Evolutionary conservation across 192 early-diverging fungal species (phyloP).

Genomic region (Coemansia sp.): DNA sequence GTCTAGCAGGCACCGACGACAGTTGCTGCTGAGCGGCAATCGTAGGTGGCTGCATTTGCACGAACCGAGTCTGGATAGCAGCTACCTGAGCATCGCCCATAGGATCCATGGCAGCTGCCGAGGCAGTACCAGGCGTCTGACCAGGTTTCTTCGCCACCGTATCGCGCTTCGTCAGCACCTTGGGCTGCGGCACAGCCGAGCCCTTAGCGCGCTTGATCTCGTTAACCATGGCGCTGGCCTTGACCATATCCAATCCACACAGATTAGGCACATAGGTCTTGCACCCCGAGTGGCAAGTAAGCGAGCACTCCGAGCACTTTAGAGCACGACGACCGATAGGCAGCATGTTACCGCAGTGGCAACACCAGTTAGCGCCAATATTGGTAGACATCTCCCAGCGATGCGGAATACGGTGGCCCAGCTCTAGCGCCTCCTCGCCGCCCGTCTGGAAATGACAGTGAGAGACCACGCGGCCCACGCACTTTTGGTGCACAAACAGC

Average conservation of each 20-base stretch:
- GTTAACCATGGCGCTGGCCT: constrained; percentile 84
- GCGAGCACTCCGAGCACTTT: constrained; percentile 77
- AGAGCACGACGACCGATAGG: constrained; percentile 66
- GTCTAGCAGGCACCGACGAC: constrained; percentile 37
- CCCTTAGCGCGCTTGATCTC: constrained; percentile 73
- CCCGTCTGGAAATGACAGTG: constrained; percentile 77
- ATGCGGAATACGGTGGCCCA: constrained; percentile 93
- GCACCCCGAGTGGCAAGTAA: constrained; percentile 84
- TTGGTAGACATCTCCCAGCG: constrained; percentile 87
- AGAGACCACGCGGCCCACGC: constrained; percentile 78
- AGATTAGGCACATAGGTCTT: constrained; percentile 86
- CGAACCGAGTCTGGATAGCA: constrained; percentile 33
- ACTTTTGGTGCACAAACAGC: constrained; percentile 92
- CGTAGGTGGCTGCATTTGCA: constrained; percentile 42
- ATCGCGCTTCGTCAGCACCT: constrained; percentile 53
- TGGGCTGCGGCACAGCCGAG: constrained; percentile 33
- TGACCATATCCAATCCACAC: constrained; percentile 86
- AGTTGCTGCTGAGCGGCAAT: constrained; percentile 17
- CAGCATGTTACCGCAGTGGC: constrained; percentile 97
- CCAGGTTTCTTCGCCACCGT: constrained; percentile 46
- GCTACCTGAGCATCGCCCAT: constrained; percentile 43
- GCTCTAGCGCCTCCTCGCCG: constrained; percentile 35
- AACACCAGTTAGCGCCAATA: constrained; percentile 92
- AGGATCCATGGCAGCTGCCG: neutral
- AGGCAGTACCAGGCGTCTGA: neutral